Conservation (phyloP, 805 yeast species). For the Wickerhamiella nectarea region DNA sequence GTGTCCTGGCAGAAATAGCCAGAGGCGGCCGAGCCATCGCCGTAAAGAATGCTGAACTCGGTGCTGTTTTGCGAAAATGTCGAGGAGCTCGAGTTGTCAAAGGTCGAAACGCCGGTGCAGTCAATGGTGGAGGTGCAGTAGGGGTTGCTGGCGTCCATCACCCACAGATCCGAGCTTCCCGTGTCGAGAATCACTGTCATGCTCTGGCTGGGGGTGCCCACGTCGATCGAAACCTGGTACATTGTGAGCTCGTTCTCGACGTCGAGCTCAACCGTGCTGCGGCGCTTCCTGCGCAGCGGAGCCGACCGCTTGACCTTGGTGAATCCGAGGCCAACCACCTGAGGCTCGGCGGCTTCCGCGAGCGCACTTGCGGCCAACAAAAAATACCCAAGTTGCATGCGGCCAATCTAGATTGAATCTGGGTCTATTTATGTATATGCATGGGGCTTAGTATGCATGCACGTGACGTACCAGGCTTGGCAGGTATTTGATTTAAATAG, state of each 20-base stretch:
- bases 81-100: conserved; percentile 6
- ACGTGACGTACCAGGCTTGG: not conserved
- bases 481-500: too few species aligned
- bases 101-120: conserved; percentile 4
- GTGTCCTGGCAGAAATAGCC: conserved; percentile 53
- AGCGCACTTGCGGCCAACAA: not conserved
- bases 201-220: conserved; percentile 47
- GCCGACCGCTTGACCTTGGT: not conserved
- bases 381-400: not conserved
- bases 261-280: not conserved
- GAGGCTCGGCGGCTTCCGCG: not conserved
- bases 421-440: not conserved
- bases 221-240: conserved; percentile 12
- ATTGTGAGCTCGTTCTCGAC: conserved; percentile 14
- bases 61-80: conserved; percentile 3
- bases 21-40: conserved; percentile 37
- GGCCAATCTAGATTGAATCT: not conserved
- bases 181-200: conserved; percentile 53
- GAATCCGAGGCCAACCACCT: not conserved
- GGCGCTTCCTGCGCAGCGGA: not conserved
- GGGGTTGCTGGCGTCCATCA: conserved; percentile 36
- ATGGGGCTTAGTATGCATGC: not conserved
- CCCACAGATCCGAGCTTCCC: conserved; percentile 67
- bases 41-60: conserved; percentile 23
- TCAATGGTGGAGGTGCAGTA: conserved; percentile 21